Base-by-base conservation (phyloP, 2,329 filamentous ascomycete genomes). In the Verticillium tricorpus region DNA sequence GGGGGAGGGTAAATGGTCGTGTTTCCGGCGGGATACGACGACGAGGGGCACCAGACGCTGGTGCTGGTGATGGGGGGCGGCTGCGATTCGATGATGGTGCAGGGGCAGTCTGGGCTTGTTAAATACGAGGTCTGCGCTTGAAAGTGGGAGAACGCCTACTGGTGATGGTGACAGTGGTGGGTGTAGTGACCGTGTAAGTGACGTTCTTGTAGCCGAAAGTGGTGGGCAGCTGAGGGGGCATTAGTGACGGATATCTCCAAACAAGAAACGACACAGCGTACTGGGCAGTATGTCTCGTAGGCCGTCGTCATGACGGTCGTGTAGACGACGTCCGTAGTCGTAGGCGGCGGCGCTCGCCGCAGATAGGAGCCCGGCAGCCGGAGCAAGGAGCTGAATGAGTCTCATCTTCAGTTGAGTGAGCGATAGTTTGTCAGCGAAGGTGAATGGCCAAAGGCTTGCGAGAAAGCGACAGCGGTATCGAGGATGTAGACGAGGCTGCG, bases 261-360 rank as follows among this genome's bases (percentile, higher is more conserved):
- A 35, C n/a, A 22, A 15, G 50, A 37, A 25, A 14, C 12, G 34
- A 17, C 11, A 34, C 32, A 54, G 72, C 74, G 67, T 72, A 79
- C 77, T 17, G 80, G 78, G 66, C 79, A 82, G 70, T 74, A 77
- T 54, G 77, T 77, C 40, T 76, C 74, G 67, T 75, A 78, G 61
- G 72, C 69, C 12, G 73, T 74, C 57, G 73, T 70, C 60, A 75
- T 65, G 59, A 77, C 71, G n/a, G 77, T 78, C 28, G 76, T 76
- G 64, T 68, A 72, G 60, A 66, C 45, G 39, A 60, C 54, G 11
- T 67, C 71, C 67, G 60, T 28, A 56, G n/a, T 60, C 59, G 32
- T 60, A 58, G 31, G 61, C 68, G 65, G 65, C 67, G 59, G 72
- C 72, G 37, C 69, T 66, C 32, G 67, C 72, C 19, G 66, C 64